Conservation (phyloP, 805 yeast species). For the Saccharomycopsis lassenensis region DNA sequence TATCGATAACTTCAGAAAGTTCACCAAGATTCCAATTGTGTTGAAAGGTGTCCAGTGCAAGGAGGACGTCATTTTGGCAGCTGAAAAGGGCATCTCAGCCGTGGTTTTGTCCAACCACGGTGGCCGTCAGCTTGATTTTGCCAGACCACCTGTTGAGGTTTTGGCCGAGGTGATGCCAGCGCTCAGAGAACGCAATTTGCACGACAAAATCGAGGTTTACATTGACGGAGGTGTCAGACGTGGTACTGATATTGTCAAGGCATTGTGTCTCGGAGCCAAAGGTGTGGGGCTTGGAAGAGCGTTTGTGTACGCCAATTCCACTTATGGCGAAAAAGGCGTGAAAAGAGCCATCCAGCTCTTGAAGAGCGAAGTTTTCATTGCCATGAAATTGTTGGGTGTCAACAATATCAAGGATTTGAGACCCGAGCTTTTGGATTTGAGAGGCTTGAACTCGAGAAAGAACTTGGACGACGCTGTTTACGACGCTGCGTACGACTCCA, state of each 20-base stretch:
- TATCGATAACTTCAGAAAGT: constrained; percentile 40
- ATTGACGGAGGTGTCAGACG: constrained; percentile 63
- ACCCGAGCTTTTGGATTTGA: constrained; percentile 48
- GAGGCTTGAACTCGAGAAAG: constrained; percentile 27
- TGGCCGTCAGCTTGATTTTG: constrained; percentile 76
- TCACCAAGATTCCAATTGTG: constrained; percentile 55
- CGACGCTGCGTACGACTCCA: no score
- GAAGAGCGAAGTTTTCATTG: constrained; percentile 60
- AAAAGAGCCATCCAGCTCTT: constrained; percentile 48
- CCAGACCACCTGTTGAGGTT: constrained; percentile 69
- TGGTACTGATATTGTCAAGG: constrained; percentile 57
- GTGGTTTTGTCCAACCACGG: constrained; percentile 83
- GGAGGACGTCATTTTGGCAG: constrained; percentile 68
- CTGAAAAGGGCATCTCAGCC: constrained; percentile 61
- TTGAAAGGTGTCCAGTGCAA: constrained; percentile 79
- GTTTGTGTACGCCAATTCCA: constrained; percentile 49
- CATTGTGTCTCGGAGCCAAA: constrained; percentile 57
- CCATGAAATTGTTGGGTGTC: constrained; percentile 73
- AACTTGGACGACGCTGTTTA: no score
- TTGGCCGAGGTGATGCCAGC: constrained; percentile 52
- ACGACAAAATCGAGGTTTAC: constrained; percentile 43
- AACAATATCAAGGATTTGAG: constrained; percentile 47
- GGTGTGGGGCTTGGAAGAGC: constrained; percentile 67
- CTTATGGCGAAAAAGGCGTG: constrained; percentile 58
- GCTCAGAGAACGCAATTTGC: constrained; percentile 35